These are phyloP conservation scores for Pleurotus cornucopiae DNA, from an alignment of 768 basidiomycete species.

Conservation along the genomic window DNA sequence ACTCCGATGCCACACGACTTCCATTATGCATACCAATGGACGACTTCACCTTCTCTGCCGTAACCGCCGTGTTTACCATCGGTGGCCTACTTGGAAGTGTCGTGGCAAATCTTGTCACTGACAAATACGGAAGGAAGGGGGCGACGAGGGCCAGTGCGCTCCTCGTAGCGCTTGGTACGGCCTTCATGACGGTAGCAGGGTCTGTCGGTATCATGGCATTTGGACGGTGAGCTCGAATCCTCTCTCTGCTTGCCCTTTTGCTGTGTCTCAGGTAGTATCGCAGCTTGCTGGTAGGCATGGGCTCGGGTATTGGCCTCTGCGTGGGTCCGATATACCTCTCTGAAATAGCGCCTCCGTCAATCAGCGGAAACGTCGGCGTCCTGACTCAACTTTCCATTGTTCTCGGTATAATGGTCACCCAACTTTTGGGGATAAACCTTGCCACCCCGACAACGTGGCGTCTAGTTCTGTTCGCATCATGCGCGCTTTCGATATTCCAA, in stretches of 20 bases:
- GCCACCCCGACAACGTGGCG: constrained; percentile 74
- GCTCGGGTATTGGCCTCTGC: constrained; percentile 69
- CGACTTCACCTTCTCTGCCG: constrained; percentile 69
- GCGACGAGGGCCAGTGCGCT: constrained; percentile 57
- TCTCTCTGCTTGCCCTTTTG: neutral
- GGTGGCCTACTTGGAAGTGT: constrained; percentile 84
- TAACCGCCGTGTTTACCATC: constrained; percentile 83
- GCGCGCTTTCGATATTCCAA: constrained; percentile 50
- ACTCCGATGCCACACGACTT: constrained; percentile 26
- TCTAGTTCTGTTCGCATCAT: constrained; percentile 61
- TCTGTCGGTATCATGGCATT: constrained; percentile 52
- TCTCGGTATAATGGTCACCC: constrained; percentile 83
- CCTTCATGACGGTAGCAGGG: constrained; percentile 60
- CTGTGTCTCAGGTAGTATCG: neutral
- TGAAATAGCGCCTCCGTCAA: constrained; percentile 75
- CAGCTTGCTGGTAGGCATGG: constrained; percentile 66
- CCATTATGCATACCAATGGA: constrained; percentile 81
- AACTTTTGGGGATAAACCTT: constrained; percentile 66
- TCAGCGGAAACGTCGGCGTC: constrained; percentile 75
- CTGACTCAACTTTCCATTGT: constrained; percentile 83
- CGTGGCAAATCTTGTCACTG: constrained; percentile 63
- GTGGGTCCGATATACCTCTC: constrained; percentile 84
- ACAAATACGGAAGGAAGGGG: constrained; percentile 65
- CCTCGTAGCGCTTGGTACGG: constrained; percentile 54
- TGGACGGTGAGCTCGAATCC: constrained; percentile 49